Evolutionary conservation across 768 basidiomycete genomes (phyloP), one percentile per base, ranked within the genome.

Genomic region (Melanogaster broomeanus): DNA sequence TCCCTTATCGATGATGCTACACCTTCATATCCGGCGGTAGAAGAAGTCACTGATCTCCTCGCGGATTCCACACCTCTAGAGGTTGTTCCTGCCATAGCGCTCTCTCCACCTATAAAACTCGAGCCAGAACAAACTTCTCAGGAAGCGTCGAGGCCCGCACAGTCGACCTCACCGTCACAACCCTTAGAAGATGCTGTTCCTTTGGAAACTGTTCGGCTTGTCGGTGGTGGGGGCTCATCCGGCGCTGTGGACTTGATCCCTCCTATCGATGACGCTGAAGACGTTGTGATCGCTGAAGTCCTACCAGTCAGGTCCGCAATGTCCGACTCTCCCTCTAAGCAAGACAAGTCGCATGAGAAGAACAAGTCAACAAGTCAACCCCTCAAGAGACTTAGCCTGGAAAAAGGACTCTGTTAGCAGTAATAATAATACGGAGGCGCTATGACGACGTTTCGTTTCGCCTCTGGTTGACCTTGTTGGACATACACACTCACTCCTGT

Each of bases 351-450:
- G 37, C 79, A 80, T 34, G 78, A 73, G 67, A 85, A 82, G 72
- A 80, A 74, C 53, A 82, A 76, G 50, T 53, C 64, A 64, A 60
- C 69, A 27, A 84, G 83, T 63, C 73, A 83, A 40, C 73, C 80
- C 40, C 66, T 85, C 55, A 87, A 83, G 70, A 80, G 78, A 60
- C 61, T 85, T 22, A 77, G 80, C 42, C 68, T 69, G 75, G 72
- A 84, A 81, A 70, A 80, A 78, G 62, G 80, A 78, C 56, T 78
- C 81, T 34, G 62, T 63, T 49, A 68, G 73, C 55, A 79, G 75
- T 55, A 73, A 73, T 59, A 78, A 74, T 59, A 57, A 76, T 51
- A 79, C 80, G 61, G 80, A 75, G 56, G 43, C 44, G 40, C 56
- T 59, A 52, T 66, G 55, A 66, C 55, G 49, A 52, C 44, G 47